Evolutionary conservation across 495 filamentous ascomycete species (phyloP).

Genomic region (Penicillium salamii): DNA sequence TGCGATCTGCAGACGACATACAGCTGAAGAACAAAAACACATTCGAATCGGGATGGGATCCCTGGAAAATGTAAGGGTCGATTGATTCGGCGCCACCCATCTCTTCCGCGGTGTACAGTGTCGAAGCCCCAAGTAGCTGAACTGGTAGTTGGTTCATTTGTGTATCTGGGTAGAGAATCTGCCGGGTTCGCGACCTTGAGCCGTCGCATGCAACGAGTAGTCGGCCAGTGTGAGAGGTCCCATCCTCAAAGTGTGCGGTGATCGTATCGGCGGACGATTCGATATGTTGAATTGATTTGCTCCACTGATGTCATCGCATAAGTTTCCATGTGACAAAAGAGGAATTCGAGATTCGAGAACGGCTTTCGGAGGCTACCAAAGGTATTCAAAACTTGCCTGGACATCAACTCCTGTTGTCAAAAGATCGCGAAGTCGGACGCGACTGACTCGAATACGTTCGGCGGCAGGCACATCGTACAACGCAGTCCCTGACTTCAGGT

Average conservation of each 20-base stretch:
- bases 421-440: conserved; percentile 45
- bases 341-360: not conserved
- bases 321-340: not conserved
- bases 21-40: conserved; percentile 57
- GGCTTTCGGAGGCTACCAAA: not conserved
- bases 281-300: conserved; percentile 38
- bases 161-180: conserved; percentile 32
- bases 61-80: conserved; percentile 62
- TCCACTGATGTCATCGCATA: conserved; percentile 30
- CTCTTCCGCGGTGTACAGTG: conserved; percentile 38
- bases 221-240: conserved; percentile 40
- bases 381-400: conserved; percentile 18
- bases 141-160: conserved; percentile 45
- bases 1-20: conserved; percentile 5
- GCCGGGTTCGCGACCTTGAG: conserved; percentile 42
- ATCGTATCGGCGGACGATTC: conserved; percentile 33
- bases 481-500: conserved; percentile 47
- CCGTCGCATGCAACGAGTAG: conserved; percentile 60
- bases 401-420: conserved; percentile 49
- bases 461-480: conserved; percentile 47
- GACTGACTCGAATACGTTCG: conserved; percentile 47
- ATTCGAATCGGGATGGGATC: conserved; percentile 53
- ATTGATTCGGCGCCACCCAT: conserved; percentile 43
- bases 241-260: conserved; percentile 51
- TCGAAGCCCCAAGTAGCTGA: conserved; percentile 45